Percentiles rank a stretch among this genome's conserved stretches.
Conservation (phyloP, 371 early-diverging fungal species). For the Syncephalastrum monosporum region DNA sequence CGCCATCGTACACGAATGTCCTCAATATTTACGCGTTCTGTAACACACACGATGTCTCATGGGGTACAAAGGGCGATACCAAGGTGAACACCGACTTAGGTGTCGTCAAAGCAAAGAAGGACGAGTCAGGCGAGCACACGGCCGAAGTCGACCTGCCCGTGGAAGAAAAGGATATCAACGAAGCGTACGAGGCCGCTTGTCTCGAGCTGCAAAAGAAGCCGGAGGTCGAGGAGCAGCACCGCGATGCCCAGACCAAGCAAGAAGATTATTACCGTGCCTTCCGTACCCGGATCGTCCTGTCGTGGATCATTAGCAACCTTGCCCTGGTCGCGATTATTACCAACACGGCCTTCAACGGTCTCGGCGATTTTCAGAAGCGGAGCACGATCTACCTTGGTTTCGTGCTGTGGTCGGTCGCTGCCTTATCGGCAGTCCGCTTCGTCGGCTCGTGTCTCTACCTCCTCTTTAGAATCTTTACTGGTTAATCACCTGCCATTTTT, state of each 20-base stretch:
- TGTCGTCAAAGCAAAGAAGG: conserved; percentile 45
- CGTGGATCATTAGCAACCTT: conserved; percentile 85
- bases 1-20: conserved; percentile 87
- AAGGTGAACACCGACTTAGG: conserved; percentile 43
- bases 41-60: conserved; percentile 82
- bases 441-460: conserved; percentile 77
- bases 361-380: conserved; percentile 26
- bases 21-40: conserved; percentile 90
- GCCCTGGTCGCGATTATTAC: conserved; percentile 65
- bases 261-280: conserved; percentile 90
- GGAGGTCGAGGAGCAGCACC: conserved; percentile 53
- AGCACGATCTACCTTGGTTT: conserved; percentile 68
- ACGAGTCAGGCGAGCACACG: conserved; percentile 33
- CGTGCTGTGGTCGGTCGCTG: conserved; percentile 88
- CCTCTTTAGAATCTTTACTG: conserved; percentile 53
- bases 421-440: conserved; percentile 76
- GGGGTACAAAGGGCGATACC: conserved; percentile 50
- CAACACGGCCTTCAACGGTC: conserved; percentile 28
- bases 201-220: conserved; percentile 49
- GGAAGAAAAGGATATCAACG: conserved; percentile 77
- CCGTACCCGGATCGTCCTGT: conserved; percentile 81
- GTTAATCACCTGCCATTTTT: conserved; percentile 14
- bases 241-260: conserved; percentile 79
- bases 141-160: conserved; percentile 70
- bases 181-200: conserved; percentile 72